phyloP scores from a whole-genome alignment of 768 basidiomycete genomes.

The Boletus rufocinnamomeus region DNA sequence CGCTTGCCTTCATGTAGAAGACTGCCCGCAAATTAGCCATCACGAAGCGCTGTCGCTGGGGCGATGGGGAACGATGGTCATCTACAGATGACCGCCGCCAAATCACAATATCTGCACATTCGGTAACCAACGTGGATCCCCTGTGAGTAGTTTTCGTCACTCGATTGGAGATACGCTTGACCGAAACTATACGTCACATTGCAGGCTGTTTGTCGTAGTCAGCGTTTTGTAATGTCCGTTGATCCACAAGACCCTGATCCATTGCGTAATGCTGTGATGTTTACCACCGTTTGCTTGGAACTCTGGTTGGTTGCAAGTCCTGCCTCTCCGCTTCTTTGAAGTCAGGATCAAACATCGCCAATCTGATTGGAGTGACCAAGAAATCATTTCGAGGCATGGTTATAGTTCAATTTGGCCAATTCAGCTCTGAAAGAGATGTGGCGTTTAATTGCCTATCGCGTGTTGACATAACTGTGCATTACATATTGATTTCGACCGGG shows the following conservation, averaged over 20 bases:
- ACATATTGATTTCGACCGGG: not conserved
- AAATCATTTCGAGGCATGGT: conserved; percentile 1
- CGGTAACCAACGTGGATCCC: conserved; percentile 18
- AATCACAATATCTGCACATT: conserved; percentile 7
- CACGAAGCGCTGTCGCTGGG: conserved; percentile 42
- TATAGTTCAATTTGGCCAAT: conserved; percentile 16
- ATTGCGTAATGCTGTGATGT: conserved; percentile 5
- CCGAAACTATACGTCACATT: conserved; percentile 19
- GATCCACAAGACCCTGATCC: conserved; percentile 19
- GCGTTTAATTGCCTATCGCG: conserved; percentile 23
- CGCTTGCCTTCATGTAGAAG: conserved; percentile 44
- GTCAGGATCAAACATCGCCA: conserved; percentile 1
- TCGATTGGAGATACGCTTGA: conserved; percentile 10
- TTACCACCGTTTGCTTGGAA: conserved; percentile 1
- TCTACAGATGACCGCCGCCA: conserved; percentile 14
- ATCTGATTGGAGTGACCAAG: not conserved
- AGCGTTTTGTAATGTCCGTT: conserved; percentile 29
- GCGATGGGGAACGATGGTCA: conserved; percentile 38
- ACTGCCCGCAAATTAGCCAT: conserved; percentile 41
- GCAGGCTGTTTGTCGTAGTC: conserved; percentile 17
- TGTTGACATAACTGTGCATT: not conserved
- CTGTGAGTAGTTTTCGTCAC: conserved; percentile 23
- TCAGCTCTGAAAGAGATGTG: conserved; percentile 22
- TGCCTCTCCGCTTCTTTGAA: conserved; percentile 5
- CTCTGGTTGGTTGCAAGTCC: not conserved